Base-by-base conservation (phyloP, 2,329 filamentous ascomycete species). In the Cryphonectria japonica region DNA sequence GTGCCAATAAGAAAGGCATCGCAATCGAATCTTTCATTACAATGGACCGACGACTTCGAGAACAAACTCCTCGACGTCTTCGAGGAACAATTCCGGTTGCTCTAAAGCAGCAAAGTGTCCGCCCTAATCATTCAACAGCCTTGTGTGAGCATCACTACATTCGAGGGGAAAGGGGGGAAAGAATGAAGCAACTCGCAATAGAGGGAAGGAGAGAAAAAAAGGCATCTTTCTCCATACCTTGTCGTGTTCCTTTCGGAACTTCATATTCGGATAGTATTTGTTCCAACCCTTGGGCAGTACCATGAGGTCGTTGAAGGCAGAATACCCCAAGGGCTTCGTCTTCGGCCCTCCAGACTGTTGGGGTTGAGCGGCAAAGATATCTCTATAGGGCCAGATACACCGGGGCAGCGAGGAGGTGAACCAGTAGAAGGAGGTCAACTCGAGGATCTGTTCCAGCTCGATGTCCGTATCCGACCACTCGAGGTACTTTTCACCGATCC, bases 401-500 rank as follows among this genome's bases (percentile, higher is more conserved):
- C 81, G 81, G 0, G 85, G 81, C 59, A 83, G 83, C 8, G 81
- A 85, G 29, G 82, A 83, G 0, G 85, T 87, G 70, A 88, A 79
- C 87, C 87, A 89, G 75, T 88, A 89, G 4, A 89, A 75, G 1
- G 82, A 83, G 19, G 87, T 82, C 29, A 81, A 77, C n/a, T 83
- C 81, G 2, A 89, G 78, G 14, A 89, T 85, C 2, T 80, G 80
- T 50, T 83, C 76, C 9, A 85, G 70, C 0, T 78, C 75, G 57
- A 66, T 74, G 0, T 26, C 59, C 4, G 79, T 75, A 72, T 89
- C 86, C 1, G 79, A 80, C 87, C 86, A 89, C 6, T 83, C 83
- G 0, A 87, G 77, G 69, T 86, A 86, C 76, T 89, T 89, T 74
- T 89, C 87, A 4, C 84, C 85, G 37, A 89, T 82, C 83, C 83